Conservation (phyloP, 352 stramenopile species). For the Phytopythium delawarense region DNA sequence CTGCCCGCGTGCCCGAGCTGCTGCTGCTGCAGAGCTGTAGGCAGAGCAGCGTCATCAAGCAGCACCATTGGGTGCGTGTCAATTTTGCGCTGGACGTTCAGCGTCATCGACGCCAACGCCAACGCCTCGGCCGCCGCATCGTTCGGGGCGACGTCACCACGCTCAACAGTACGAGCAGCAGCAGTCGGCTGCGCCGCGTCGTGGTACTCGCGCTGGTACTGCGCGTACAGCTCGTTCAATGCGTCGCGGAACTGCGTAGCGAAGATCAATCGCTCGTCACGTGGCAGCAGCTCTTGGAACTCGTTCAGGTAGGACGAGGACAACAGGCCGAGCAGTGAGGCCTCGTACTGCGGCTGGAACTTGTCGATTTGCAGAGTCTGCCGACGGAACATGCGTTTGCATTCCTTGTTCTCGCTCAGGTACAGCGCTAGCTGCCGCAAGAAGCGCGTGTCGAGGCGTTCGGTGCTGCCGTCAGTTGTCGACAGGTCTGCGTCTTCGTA, state of each 20-base stretch:
- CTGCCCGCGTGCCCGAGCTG: conserved; percentile 14
- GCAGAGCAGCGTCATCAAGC: conserved; percentile 57
- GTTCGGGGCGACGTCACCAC: neutral
- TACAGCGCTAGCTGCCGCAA: conserved; percentile 50
- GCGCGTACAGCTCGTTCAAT: conserved; percentile 65
- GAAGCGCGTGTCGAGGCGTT: conserved; percentile 34
- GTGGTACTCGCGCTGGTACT: conserved; percentile 70
- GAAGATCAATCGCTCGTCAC: conserved; percentile 48
- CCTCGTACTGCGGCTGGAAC: conserved; percentile 66
- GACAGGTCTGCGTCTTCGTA: conserved; percentile 2
- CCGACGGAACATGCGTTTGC: conserved; percentile 76
- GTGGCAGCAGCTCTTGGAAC: conserved; percentile 66
- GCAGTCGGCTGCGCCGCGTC: conserved; percentile 10
- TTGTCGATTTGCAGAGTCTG: conserved; percentile 57
- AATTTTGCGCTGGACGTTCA: conserved; percentile 78
- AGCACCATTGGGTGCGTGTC: conserved; percentile 49
- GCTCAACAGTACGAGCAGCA: no score
- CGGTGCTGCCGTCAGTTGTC: neutral
- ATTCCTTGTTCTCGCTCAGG: conserved; percentile 80
- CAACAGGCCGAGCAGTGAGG: conserved; percentile 66
- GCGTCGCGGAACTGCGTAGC: conserved; percentile 55
- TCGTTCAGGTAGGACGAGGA: conserved; percentile 62
- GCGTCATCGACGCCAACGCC: neutral
- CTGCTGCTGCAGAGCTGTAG: conserved; percentile 33
- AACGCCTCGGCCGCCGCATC: neutral